These are phyloP conservation scores for Fraxinus floribunda DNA, from an alignment of 305 asterid genomes.

Conservation along the genomic window DNA sequence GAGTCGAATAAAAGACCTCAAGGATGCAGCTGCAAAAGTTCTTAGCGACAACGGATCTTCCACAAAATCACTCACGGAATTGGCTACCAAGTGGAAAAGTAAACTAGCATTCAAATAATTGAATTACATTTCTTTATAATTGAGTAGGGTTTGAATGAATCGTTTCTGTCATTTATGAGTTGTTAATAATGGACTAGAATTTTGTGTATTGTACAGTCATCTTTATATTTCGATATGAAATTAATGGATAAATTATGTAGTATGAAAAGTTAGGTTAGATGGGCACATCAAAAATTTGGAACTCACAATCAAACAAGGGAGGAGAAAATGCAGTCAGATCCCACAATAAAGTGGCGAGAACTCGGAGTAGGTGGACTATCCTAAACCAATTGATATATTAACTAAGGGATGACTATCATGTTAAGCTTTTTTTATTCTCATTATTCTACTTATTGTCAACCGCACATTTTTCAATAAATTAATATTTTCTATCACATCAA, in stretches of 20 bases:
- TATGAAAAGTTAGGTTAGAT: constrained; percentile 24
- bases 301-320: constrained; percentile 7
- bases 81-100: constrained; percentile 46
- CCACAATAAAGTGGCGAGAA: neutral
- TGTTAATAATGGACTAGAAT: neutral
- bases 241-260: no score
- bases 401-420: neutral
- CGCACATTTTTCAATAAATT: no score
- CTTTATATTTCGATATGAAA: neutral
- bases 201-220: neutral
- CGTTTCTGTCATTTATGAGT: neutral
- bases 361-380: neutral
- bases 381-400: neutral
- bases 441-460: no score
- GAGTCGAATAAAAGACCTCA: constrained; percentile 48
- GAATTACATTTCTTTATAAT: neutral
- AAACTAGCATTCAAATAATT: neutral
- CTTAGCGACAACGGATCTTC: constrained; percentile 51
- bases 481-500: no score
- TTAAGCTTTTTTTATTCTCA: no score
- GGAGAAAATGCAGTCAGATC: neutral
- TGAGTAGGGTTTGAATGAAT: neutral
- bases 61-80: constrained; percentile 40
- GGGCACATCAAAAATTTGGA: constrained; percentile 20
- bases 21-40: constrained; percentile 45